Evolutionary conservation across 345 rosid species (phyloP), one percentile per base, ranked within the genome.

Genomic region (Salix dunnii): DNA sequence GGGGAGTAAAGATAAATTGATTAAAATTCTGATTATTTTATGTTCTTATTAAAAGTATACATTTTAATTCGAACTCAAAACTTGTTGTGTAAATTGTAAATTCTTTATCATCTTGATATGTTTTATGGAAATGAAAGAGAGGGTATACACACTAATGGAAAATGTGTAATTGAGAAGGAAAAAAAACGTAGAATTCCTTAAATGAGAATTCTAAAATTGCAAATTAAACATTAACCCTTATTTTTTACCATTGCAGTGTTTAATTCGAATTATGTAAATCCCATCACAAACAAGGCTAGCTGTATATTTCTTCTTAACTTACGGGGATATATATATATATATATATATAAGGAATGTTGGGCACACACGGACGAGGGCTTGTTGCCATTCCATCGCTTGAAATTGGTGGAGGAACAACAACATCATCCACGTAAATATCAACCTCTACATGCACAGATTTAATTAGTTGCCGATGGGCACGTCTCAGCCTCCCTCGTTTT

Each of bases 51-150:
- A 4, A 1, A 1, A 33, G 7, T 33, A 0, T 0, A 33, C 1
- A 0, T 5, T 1, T 0, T 33, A 1, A 33, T 1, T 33, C 36
- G 1, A 33, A 5, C 36, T 33, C 7, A 6, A 33, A 6, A 33
- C 0, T 6, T 33, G 6, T 0, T 33, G 1, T 33, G 36, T 0
- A 5, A 33, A 33, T 33, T 1, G 0, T 5, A 33, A 33, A 0
- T 0, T 1, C 0, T 33, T 0, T 33, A 33, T 0, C 6, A 33
- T 33, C 36, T 4, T 1, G 6, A 0, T 1, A 33, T 0, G 4
- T 5, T 0, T 4, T 0, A 4, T 33, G 6, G 6, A 33, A 16
- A 7, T 2, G 0, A 3, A 40, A 8, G 7, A 20, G 9, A 43
- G 20, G 27, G 36, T 3, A 33, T 33, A 23, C 1, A 8, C 55